Percentiles rank a stretch among this genome's conserved stretches.
These are phyloP conservation scores for Dioszegia aurantiaca DNA, from an alignment of 768 basidiomycete genomes.

Conservation along the genomic window DNA sequence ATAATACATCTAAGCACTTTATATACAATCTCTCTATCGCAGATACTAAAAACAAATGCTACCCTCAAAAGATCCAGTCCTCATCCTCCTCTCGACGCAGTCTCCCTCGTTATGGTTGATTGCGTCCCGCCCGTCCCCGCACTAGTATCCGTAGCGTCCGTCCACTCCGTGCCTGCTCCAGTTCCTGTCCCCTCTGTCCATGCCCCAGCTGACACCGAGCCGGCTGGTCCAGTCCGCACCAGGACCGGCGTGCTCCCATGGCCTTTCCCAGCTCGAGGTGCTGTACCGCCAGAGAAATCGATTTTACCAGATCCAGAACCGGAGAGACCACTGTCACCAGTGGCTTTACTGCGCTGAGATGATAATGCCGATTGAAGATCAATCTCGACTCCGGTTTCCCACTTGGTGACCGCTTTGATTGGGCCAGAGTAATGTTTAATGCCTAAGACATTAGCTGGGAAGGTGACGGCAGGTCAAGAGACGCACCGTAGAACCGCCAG, in stretches of 20 bases:
- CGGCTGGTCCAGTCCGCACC: neutral
- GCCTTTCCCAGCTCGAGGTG: neutral
- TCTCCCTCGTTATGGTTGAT: constrained; percentile 5
- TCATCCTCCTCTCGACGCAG: neutral
- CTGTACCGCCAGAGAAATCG: neutral
- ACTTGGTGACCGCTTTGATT: constrained; percentile 53
- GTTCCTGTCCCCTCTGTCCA: constrained; percentile 7
- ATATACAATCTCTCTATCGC: too few species aligned
- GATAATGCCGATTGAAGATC: constrained; percentile 49
- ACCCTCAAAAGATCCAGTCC: too few species aligned
- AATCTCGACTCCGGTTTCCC: constrained; percentile 54
- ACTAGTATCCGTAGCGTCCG: constrained; percentile 7
- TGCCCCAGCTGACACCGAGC: neutral
- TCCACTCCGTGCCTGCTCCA: constrained; percentile 6
- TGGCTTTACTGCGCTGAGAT: constrained; percentile 9
- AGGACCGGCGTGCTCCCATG: constrained; percentile 1
- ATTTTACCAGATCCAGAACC: neutral
- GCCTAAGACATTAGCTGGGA: constrained; percentile 8
- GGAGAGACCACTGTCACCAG: neutral
- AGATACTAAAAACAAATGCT: too few species aligned
- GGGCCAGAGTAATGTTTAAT: constrained; percentile 53
- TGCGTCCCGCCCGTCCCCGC: constrained; percentile 1
- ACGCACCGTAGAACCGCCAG: constrained; percentile 53
- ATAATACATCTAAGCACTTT: too few species aligned
- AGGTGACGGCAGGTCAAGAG: too few species aligned